Conservation (phyloP, 768 basidiomycete species). For the Cyathus striatus region DNA sequence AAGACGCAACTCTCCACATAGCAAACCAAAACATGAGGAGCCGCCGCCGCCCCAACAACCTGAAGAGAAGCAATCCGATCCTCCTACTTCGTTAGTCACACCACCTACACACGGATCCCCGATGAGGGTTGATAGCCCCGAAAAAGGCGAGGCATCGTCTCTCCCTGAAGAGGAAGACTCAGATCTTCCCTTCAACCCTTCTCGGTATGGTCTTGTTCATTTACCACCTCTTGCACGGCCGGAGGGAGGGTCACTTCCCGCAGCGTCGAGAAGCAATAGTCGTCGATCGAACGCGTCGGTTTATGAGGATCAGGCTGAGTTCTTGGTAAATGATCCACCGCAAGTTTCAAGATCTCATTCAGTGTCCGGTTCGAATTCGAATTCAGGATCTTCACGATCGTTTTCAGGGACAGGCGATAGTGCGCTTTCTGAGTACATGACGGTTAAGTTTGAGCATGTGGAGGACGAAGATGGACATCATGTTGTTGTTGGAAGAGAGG, state of each 20-base stretch:
- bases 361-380: neutral
- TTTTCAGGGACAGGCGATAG: neutral
- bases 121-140: neutral
- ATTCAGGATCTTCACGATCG: neutral
- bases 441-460: constrained; percentile 61
- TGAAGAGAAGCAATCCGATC: too few species aligned
- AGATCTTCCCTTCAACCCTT: constrained; percentile 29
- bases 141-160: constrained; percentile 4
- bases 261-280: neutral
- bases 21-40: neutral
- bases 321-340: neutral
- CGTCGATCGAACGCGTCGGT: neutral
- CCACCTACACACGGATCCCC: neutral
- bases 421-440: constrained; percentile 32
- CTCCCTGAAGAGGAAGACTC: constrained; percentile 6
- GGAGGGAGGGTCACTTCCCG: constrained; percentile 11
- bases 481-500: constrained; percentile 66
- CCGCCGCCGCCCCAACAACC: too few species aligned
- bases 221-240: constrained; percentile 24
- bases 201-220: constrained; percentile 37
- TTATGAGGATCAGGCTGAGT: neutral
- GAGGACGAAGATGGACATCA: constrained; percentile 65
- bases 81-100: too few species aligned
- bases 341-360: neutral
- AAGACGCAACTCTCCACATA: neutral